Base-by-base conservation (phyloP, 108 stramenopile genomes). In the Epithemia pelagica region DNA sequence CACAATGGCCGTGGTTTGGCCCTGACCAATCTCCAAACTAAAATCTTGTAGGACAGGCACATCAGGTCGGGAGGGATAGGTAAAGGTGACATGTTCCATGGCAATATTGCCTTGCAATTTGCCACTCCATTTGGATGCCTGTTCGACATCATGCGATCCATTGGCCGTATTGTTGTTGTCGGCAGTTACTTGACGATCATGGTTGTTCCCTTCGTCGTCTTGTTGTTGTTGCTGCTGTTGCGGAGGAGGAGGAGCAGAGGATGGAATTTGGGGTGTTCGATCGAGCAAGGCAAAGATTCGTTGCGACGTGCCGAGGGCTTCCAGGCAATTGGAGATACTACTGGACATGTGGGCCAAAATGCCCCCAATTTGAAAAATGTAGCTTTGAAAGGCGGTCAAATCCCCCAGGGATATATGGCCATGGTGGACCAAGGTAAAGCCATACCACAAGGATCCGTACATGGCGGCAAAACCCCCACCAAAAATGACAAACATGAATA, bases 61-160 rank as follows among this genome's bases (percentile, higher is more conserved):
- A 52, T 91, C 74, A 21, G 87, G 86, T 31, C 94, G 82, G 28
- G 86, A 70, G 18, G 95, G 96, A 74, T 95, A 98, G 62, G 81
- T 54, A 74, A 98, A 98, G 32, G 75, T 61, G 53, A 98, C 88
- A 63, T 82, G 67, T 27, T 80, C 58, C 51, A 94, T 83, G 20
- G 61, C 58, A 56, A 90, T 65, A 15, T 60, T 21, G 22, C 88
- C 88, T 26, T 28, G n/a, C n/a, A n/a, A n/a, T n/a, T n/a, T n/a
- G n/a, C n/a, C n/a, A n/a, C n/a, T n/a, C n/a, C n/a, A 52, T 58
- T 82, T 57, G 2, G 76, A 33, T 15, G 58, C 58, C 1, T n/a
- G n/a, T n/a, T n/a, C n/a, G n/a, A n/a, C n/a, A n/a, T n/a, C n/a
- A n/a, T n/a, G 68, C 61, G n/a, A 29, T 60, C 28, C 2, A 27